A percentile compares a stretch with the other conserved stretches of the same genome.
phyloP scores from a whole-genome alignment of 345 rosid genomes.

The Eucalyptus dawsonii region DNA sequence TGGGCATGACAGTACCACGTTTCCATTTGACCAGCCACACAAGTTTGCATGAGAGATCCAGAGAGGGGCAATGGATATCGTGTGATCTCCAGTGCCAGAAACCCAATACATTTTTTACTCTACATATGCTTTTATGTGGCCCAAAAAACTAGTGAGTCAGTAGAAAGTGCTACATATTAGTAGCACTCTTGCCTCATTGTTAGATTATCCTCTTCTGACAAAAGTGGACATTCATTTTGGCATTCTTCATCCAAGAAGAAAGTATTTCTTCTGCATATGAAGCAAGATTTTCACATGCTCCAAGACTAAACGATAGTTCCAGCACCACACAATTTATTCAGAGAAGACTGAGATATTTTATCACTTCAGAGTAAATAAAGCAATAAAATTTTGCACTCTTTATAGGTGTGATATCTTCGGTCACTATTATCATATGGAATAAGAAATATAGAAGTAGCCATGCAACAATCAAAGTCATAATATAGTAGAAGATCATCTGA shows the following conservation, averaged over 20 bases:
- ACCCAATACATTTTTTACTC: neutral
- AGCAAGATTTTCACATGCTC: neutral
- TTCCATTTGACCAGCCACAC: neutral
- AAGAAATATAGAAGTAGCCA: neutral
- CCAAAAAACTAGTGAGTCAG: neutral
- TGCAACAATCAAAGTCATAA: neutral
- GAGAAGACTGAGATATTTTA: neutral
- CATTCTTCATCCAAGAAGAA: neutral
- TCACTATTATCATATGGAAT: neutral
- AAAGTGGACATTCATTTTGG: neutral
- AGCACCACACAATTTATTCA: neutral
- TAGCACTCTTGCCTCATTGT: neutral
- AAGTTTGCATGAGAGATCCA: neutral
- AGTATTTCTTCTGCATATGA: neutral
- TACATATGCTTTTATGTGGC: neutral
- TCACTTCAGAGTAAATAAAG: neutral
- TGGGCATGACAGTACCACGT: neutral
- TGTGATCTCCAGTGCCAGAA: neutral
- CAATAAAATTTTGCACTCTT: neutral
- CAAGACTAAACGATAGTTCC: neutral
- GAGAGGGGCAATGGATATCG: neutral
- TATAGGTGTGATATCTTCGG: neutral
- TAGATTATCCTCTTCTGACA: neutral
- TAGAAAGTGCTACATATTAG: neutral
- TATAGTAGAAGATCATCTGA: neutral